Conservation (phyloP, 2,329 filamentous ascomycete genomes). For the Fusarium sp. region DNA sequence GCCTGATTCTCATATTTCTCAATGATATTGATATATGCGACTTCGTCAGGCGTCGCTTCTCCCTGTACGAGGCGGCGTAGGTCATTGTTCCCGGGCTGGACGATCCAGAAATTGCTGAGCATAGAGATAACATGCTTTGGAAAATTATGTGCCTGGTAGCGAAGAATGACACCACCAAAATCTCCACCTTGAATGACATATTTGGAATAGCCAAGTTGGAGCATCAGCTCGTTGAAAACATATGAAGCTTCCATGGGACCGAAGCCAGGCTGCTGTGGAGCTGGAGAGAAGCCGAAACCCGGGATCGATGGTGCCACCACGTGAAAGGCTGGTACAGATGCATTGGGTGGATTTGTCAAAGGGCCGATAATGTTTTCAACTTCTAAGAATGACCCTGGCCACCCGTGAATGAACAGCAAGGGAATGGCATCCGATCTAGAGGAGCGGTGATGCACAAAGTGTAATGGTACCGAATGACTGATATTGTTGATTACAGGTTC, state of each 20-base stretch:
- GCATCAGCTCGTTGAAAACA: slow-evolving; percentile 1
- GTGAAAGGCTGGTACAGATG: background rate
- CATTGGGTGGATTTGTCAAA: background rate
- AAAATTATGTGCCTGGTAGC: background rate
- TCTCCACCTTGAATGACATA: slow-evolving; percentile 6
- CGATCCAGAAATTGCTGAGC: background rate
- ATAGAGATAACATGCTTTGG: background rate
- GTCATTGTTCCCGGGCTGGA: background rate
- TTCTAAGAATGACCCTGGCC: background rate
- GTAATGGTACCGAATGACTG: background rate
- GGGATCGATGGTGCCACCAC: slow-evolving; percentile 1
- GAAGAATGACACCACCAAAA: background rate
- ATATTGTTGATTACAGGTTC: background rate
- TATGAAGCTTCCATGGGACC: background rate
- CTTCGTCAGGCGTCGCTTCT: background rate
- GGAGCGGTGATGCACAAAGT: background rate
- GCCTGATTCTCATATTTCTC: background rate
- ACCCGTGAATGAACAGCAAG: background rate
- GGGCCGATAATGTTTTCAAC: background rate
- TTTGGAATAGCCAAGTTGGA: background rate
- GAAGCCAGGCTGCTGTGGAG: background rate
- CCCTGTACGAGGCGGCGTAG: background rate
- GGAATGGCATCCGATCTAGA: accelerated
- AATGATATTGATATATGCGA: background rate
- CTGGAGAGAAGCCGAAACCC: background rate